Evolutionary conservation across 208 protist species (phyloP), one percentile per base, ranked within the genome.

Genomic region (Trypanosoma conorhini): DNA sequence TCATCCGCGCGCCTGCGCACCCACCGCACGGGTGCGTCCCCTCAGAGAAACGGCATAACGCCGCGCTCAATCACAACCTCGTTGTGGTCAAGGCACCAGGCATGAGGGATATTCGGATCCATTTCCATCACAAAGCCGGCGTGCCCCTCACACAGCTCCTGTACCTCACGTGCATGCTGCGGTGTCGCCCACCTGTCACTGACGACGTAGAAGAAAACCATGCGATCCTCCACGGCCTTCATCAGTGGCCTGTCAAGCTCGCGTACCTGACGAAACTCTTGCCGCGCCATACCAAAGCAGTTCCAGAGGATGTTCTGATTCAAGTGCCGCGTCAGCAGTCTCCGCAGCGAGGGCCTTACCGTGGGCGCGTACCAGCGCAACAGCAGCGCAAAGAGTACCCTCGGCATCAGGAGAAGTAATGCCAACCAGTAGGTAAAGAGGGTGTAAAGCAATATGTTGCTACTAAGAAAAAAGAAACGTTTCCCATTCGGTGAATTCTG

Each of bases 171-270:
- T 4, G 80, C 79, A 58, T 70, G 67, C 0, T 38, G 17, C n/a
- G 68, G 77, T 28, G 88, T 83, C 17, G 44, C 83, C 88, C 88
- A 94, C 21, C 71, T 79, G 62, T 94, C 88, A 17, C 56, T 35
- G 33, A 65, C 63, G 7, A 94, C 88, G 62, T 86, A 94, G 67
- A 88, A 94, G 51, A 94, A 58, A 19, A 88, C 79, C 79, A 94
- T 80, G 26, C 72, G 63, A 30, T 89, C 76, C 67, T 87, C 77
- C 5, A 85, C 60, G 1, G 48, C 48, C 1, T 67, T 61, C 52
- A 94, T 64, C 24, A 94, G 70, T 19, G 67, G 54, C 0, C 48
- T 70, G 61, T 94, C 88, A 8, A 82, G 81, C 13, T 80, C 67
- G 52, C 80, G 38, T 26, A 94, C 38, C 68, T 80, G 78, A 24